A percentile compares a stretch with the other conserved stretches of the same genome.
Conservation (phyloP, 2,329 filamentous ascomycete species). For the Hypoxylon rubiginosum region DNA sequence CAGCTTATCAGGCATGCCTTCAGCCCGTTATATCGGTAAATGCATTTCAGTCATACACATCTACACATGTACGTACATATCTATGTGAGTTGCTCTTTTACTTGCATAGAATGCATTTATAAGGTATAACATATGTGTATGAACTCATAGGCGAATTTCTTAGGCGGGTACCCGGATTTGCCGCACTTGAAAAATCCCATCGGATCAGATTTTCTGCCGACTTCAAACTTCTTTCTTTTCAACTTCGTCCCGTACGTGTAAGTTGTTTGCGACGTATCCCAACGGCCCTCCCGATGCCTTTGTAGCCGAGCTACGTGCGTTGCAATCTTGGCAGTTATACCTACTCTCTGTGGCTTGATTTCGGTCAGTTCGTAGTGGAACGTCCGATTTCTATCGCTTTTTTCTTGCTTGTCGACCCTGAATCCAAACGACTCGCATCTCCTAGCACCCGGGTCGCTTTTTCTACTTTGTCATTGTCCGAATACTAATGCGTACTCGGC, state of each 20-base stretch:
- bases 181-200: conserved; percentile 30
- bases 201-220: conserved; percentile 32
- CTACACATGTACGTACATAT: no score
- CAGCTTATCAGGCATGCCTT: neutral
- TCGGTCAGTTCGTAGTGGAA: conserved; percentile 39
- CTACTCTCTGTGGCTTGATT: conserved; percentile 13
- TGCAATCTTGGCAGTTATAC: neutral
- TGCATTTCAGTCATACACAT: no score
- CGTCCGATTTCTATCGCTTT: conserved; percentile 24
- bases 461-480: conserved; percentile 10
- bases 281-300: conserved; percentile 4
- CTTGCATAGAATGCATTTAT: conserved; percentile 7
- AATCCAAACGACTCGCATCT: neutral
- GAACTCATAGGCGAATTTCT: neutral
- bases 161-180: conserved; percentile 12
- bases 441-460: neutral
- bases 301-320: neutral
- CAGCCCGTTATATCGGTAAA: neutral
- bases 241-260: conserved; percentile 28
- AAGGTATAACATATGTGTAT: neutral
- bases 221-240: conserved; percentile 23
- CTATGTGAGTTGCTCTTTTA: neutral
- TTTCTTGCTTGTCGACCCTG: conserved; percentile 12
- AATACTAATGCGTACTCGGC: conserved; percentile 12
- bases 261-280: neutral